phyloP scores from a whole-genome alignment of 1,284 basidiomycete genomes.

The Earliella scabrosa region DNA sequence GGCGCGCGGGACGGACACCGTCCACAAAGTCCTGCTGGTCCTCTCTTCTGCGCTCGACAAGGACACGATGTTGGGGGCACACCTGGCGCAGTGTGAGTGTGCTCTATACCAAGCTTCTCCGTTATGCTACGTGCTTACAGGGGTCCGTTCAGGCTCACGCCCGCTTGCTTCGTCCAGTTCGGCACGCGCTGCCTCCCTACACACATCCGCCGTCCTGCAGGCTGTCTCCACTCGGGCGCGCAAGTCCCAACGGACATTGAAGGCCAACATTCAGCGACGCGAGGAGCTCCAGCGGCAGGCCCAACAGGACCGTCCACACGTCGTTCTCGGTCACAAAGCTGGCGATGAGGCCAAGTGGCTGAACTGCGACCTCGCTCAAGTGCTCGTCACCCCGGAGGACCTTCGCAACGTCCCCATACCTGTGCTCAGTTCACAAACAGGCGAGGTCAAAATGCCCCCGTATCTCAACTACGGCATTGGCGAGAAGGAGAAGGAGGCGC shows the following conservation, averaged over 20 bases:
- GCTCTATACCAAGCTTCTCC: neutral
- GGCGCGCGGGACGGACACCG: slow-evolving; percentile 2
- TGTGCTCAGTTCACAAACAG: slow-evolving; percentile 6
- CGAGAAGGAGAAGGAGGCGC: slow-evolving; percentile 51
- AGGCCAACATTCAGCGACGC: slow-evolving; percentile 55
- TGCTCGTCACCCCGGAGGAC: slow-evolving; percentile 60
- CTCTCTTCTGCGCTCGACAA: slow-evolving; percentile 22
- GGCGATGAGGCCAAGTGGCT: slow-evolving; percentile 69
- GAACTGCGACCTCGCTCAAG: slow-evolving; percentile 62
- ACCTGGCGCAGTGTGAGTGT: slow-evolving; percentile 35
- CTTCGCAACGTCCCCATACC: slow-evolving; percentile 41
- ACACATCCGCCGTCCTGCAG: slow-evolving; percentile 54
- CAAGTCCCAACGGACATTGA: slow-evolving; percentile 47
- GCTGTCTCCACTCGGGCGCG: slow-evolving; percentile 40
- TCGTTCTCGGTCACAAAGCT: slow-evolving; percentile 72
- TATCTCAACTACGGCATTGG: slow-evolving; percentile 68
- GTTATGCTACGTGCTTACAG: neutral
- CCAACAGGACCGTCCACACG: slow-evolving; percentile 59
- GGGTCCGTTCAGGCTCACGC: slow-evolving; percentile 42
- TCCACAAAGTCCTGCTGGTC: slow-evolving; percentile 8
- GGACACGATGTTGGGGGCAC: slow-evolving; percentile 33
- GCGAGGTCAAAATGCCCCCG: slow-evolving; percentile 45
- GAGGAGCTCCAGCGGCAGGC: slow-evolving; percentile 47
- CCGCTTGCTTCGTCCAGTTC: slow-evolving; percentile 48
- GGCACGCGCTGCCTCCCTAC: slow-evolving; percentile 45